Evolutionary conservation across 495 filamentous ascomycete species (phyloP).

Genomic region (Penicillium soppii): DNA sequence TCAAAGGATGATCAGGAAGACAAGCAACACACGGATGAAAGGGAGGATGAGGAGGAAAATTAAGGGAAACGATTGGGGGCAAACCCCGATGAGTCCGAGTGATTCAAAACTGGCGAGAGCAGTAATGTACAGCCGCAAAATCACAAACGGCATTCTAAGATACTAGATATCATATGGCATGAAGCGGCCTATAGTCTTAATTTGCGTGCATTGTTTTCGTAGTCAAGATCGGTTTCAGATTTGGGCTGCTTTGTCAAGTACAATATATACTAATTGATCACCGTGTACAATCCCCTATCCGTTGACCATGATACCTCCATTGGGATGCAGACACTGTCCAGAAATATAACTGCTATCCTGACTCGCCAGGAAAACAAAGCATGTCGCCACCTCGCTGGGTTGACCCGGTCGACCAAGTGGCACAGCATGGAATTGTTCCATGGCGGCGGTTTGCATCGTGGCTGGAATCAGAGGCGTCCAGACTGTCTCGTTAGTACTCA

Average conservation of each 20-base stretch:
- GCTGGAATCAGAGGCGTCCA: conserved; percentile 83
- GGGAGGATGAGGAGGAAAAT: background rate
- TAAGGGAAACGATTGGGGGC: too few species aligned
- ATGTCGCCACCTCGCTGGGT: conserved; percentile 77
- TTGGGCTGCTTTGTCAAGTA: background rate
- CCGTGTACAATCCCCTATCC: conserved; percentile 38
- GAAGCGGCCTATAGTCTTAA: background rate
- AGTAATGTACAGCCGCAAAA: background rate
- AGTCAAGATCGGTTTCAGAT: background rate
- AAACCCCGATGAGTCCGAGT: background rate
- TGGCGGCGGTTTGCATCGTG: conserved; percentile 69
- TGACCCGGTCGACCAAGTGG: conserved; percentile 81
- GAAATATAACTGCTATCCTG: conserved; percentile 69
- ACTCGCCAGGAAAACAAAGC: conserved; percentile 82
- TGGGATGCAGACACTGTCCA: conserved; percentile 63
- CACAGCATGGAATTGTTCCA: conserved; percentile 66
- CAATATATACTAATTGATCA: background rate
- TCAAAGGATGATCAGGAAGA: background rate
- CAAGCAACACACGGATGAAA: background rate
- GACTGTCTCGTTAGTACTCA: conserved; percentile 33
- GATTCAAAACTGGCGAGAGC: background rate
- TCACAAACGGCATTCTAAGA: conserved; percentile 7
- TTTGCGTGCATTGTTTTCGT: background rate
- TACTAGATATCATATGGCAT: conserved; percentile 3
- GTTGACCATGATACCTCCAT: conserved; percentile 63